Conservation (phyloP, 805 yeast species). For the Kodamaea neixiangensis region DNA sequence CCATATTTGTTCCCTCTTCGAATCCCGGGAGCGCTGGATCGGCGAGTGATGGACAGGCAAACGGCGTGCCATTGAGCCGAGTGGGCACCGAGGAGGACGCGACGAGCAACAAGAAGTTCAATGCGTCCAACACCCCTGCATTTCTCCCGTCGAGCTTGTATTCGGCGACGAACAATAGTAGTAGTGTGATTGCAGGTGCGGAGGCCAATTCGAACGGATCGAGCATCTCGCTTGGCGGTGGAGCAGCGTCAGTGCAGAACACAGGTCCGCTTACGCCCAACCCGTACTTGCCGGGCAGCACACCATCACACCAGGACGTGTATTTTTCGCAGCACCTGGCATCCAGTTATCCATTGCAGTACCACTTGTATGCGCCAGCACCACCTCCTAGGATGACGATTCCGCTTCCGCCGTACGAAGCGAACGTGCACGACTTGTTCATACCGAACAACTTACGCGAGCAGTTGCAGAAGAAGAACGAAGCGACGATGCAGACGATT, state of each 20-base stretch:
- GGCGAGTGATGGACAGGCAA: not conserved
- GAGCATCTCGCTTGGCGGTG: constrained; percentile 6
- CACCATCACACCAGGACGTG: constrained; percentile 21
- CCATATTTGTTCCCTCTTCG: constrained; percentile 50
- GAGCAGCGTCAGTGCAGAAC: not conserved
- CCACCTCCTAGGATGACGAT: constrained; percentile 73
- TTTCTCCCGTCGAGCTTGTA: constrained; percentile 34
- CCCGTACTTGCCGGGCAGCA: constrained; percentile 23
- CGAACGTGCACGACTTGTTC: constrained; percentile 68
- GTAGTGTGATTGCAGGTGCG: not conserved
- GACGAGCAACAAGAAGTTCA: constrained; percentile 28
- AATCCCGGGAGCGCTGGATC: constrained; percentile 4
- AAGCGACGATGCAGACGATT: constrained; percentile 73
- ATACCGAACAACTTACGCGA: constrained; percentile 74
- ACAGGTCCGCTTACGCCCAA: constrained; percentile 14
- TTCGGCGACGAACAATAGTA: constrained; percentile 1
- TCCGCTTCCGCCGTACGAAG: constrained; percentile 68
- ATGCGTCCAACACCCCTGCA: constrained; percentile 38
- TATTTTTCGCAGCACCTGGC: constrained; percentile 21
- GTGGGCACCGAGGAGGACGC: not conserved
- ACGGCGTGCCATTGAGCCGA: not conserved
- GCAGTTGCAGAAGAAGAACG: constrained; percentile 68
- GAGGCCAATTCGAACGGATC: constrained; percentile 7
- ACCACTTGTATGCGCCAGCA: constrained; percentile 86
- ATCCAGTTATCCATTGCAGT: constrained; percentile 58